Evolutionary conservation across 345 rosid genomes (phyloP).

Genomic region (Corchorus capsularis): DNA sequence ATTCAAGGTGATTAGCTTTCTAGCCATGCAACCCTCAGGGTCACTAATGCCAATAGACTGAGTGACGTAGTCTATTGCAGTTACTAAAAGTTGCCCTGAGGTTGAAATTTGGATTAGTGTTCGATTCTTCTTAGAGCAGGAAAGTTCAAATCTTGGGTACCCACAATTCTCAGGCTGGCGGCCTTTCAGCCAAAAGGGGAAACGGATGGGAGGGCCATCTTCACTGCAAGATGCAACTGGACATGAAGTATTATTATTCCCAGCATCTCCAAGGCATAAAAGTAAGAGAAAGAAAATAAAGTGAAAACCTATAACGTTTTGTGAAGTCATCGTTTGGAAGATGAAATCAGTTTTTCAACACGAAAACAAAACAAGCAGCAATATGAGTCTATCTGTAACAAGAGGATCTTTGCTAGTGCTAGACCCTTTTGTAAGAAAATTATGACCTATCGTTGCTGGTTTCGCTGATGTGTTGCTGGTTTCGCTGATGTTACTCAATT

Average conservation of each 20-base stretch:
- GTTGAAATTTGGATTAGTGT: background rate
- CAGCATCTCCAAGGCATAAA: background rate
- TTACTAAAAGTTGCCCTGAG: background rate
- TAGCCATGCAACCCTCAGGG: background rate
- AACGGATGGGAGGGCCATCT: background rate
- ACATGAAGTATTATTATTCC: background rate
- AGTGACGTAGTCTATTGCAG: too few relatives aligned
- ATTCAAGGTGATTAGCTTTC: background rate
- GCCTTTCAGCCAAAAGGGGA: background rate
- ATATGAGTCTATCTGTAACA: background rate
- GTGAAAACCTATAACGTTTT: background rate
- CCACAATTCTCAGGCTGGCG: background rate
- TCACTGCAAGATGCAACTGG: background rate
- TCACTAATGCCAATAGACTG: background rate
- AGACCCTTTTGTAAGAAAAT: background rate
- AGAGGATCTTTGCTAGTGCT: background rate
- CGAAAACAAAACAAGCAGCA: too few relatives aligned
- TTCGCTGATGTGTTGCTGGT: too few relatives aligned
- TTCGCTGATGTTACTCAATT: too few relatives aligned
- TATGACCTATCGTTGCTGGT: background rate
- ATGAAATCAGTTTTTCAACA: too few relatives aligned
- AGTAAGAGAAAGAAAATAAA: background rate
- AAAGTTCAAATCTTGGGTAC: background rate
- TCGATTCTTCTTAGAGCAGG: background rate
- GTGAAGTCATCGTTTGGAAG: background rate